Evolutionary conservation across 345 rosid genomes (phyloP), one percentile per base, ranked within the genome.

Genomic region (Melaleuca quinquenervia): DNA sequence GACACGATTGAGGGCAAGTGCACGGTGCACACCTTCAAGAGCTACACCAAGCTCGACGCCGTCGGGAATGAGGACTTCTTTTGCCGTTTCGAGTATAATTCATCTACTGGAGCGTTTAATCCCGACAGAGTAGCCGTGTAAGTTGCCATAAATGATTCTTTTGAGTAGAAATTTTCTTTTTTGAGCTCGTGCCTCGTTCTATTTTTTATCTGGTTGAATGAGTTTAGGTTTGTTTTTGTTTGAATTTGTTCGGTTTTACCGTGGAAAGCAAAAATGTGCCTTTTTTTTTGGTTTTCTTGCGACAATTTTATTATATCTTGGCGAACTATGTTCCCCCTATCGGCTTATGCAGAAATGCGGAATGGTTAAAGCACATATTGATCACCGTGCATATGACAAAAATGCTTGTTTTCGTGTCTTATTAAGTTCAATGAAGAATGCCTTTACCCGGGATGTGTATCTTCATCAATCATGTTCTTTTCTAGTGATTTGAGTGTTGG

Each of bases 51-150:
- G 90, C 96, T 97, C 15, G 96, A 94, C 50, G 94, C 98, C n/a
- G 98, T 97, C 0, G 98, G 95, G 52, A 94, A 95, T 90, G 99
- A 97, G 51, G 99, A 96, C 87, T 97, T 94, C 96, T 97, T 97
- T 90, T 96, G 98, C 87, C 98, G 99, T 88, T 97, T 97, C 83
- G 99, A 96, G 93, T 97, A 97, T 44, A 97, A 95, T 86, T 94
- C 98, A 82, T 83, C 94, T 45, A 93, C 95, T 15, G 99, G 99
- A 6, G 95, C 98, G 18, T 97, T 97, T 85, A 90, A 87, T 89
- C 99, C 99, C 84, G 99, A 97, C 87, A 90, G 96, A 82, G 99
- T 97, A 54, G 94, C 99, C 82, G 99, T 97, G 99, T 97, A 94
- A 56, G 96, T 91, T 26, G 50, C 7, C 48, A 26, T 13, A 21